Base-by-base conservation (phyloP, 768 basidiomycete genomes). In the Auricularia cornea region DNA sequence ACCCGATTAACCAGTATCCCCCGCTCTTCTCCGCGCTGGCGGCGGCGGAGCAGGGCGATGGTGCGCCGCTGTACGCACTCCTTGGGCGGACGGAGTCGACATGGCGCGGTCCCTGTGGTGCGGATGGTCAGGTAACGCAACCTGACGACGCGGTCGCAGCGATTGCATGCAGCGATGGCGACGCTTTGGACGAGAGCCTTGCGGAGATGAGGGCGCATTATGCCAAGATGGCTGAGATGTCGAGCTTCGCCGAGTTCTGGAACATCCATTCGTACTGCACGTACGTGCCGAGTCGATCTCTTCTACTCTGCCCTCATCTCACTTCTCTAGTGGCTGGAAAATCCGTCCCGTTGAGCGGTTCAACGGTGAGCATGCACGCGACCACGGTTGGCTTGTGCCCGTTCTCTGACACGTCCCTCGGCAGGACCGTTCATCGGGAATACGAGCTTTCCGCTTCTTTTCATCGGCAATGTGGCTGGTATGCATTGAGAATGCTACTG, bases 391-490 rank as follows among this genome's bases (percentile, higher is more conserved):
- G n/a, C n/a, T n/a, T 62, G 5, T 48, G n/a, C 2, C 18, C 20
- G 26, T 18, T 33, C 32, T 38, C 20, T 1, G 14, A 29, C n/a
- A n/a, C 2, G n/a, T 23, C 33, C 56, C 2, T 61, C 65, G 59
- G 51, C 63, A 73, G 77, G 77, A 38, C 75, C 76, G 10, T 74
- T 79, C 60, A 63, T 65, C 16, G 75, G 65, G 38, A 77, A 76
- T 56, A 79, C 78, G 16, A 78, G 77, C 62, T 69, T 72, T 63
- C 79, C 79, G 0, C 65, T 80, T 12, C 70, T 80, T 0, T 59
- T 79, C 23, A 71, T 80, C 40, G 78, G 78, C 0, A 80, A 80
- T 62, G 77, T 76, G 10, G 75, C 74, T 3, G 66, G 66, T 66
- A 14, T 33, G 64, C n/a, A n/a, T n/a, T n/a, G n/a, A n/a, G n/a